Evolutionary conservation across 768 basidiomycete genomes (phyloP), one percentile per base, ranked within the genome.

Genomic region (Rhodotorula paludigena): DNA sequence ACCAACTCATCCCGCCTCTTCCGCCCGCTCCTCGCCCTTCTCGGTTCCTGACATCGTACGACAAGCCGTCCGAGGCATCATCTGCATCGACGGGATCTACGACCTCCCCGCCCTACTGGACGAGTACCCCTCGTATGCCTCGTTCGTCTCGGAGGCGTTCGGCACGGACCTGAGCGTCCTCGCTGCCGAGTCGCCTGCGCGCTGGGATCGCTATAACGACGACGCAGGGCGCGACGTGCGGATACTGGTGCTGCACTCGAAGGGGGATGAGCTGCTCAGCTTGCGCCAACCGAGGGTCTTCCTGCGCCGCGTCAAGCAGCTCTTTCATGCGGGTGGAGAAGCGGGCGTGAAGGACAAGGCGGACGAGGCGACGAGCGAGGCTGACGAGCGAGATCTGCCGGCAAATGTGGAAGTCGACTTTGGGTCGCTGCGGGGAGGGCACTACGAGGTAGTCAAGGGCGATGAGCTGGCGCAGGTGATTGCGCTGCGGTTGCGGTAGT

Each of bases 71-170:
- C 14, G 12, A 20, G 61, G 55, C 36, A 49, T 69, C n/a, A 57
- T 69, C 23, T 68, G 67, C 65, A 57, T 74, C 42, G 75, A 74
- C 48, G 75, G 74, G 33, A 76, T 76, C 49, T 74, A 72, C 55
- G 74, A 74, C 59, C 63, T 76, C 25, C 52, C 51, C 16, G 51
- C 63, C 35, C 61, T 76, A 49, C 45, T 76, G 42, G 54, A 33
- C 41, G 75, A 76, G 49, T 76, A 76, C 61, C 75, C 75, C 9
- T 38, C 54, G 23, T 76, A 76, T 49, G 38, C 21, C 23, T 68
- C 56, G 42, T 76, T 74, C 56, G 71, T 73, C 7, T 53, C 58
- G 10, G 65, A 66, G 10, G 75, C 75, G 30, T 74, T 76, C 36
- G 72, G 72, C 8, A 23, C 49, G 0, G 63, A 65, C 42, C 41